These are phyloP conservation scores for Chlamydomonas reinhardtii DNA, from an alignment of 163 green algal species.

Conservation along the genomic window DNA sequence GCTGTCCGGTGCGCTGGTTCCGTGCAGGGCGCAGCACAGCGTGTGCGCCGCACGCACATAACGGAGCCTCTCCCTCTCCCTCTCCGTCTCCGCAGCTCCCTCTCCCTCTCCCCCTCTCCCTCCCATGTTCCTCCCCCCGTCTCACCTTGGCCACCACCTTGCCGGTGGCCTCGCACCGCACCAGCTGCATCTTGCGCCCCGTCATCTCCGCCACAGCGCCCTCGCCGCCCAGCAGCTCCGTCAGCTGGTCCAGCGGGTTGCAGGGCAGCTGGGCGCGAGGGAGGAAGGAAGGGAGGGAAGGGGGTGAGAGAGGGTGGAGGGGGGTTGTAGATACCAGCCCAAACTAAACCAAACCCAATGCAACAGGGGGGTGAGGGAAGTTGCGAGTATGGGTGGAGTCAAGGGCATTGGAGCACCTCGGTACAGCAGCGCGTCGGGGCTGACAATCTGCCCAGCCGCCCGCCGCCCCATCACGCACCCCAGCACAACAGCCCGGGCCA, in stretches of 20 bases:
- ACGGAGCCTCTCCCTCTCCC: neutral
- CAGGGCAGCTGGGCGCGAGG: constrained; percentile 69
- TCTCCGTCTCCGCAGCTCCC: neutral
- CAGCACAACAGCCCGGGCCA: too few species aligned
- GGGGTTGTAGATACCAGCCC: neutral
- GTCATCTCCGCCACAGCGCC: constrained; percentile 82
- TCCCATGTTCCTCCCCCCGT: neutral
- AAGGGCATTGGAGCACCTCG: too few species aligned
- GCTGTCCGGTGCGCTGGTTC: too few species aligned
- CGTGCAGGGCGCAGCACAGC: too few species aligned
- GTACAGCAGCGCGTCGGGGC: too few species aligned
- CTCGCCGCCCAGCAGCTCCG: constrained; percentile 84
- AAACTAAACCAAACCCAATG: too few species aligned
- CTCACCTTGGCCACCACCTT: constrained; percentile 48
- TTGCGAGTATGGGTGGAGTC: too few species aligned
- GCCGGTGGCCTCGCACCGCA: constrained; percentile 60
- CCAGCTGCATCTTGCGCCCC: constrained; percentile 81
- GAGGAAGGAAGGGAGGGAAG: neutral
- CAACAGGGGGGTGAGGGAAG: too few species aligned
- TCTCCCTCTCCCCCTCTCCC: neutral
- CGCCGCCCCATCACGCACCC: too few species aligned
- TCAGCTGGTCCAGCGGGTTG: constrained; percentile 87
- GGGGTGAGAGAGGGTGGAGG: neutral
- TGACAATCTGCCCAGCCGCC: too few species aligned
- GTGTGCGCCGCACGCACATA: too few species aligned